A percentile compares a stretch with the other conserved stretches of the same genome.
phyloP scores from a whole-genome alignment of 495 filamentous ascomycete genomes.

The Tuber aestivum region DNA sequence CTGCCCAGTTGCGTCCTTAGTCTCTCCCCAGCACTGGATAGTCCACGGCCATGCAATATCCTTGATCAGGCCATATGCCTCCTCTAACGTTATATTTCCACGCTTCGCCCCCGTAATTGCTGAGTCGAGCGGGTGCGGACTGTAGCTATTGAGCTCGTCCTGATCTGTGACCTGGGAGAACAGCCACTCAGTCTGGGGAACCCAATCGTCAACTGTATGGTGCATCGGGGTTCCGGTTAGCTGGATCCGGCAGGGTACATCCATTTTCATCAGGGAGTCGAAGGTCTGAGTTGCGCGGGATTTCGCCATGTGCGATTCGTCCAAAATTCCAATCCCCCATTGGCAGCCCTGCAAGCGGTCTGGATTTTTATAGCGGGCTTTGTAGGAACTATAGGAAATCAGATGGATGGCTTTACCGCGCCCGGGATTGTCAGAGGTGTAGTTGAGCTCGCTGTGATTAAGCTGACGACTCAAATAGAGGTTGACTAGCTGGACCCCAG shows the following conservation, averaged over 20 bases:
- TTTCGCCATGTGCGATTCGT: conserved; percentile 1
- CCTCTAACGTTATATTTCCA: conserved; percentile 7
- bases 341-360: not conserved
- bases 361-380: too few relatives aligned
- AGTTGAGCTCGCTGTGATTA: not conserved
- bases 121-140: not conserved
- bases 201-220: not conserved
- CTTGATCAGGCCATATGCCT: not conserved
- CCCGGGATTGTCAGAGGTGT: too few relatives aligned
- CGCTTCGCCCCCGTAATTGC: not conserved
- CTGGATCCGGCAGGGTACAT: not conserved
- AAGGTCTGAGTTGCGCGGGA: not conserved
- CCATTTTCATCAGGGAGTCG: not conserved
- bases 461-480: not conserved
- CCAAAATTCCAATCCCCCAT: not conserved
- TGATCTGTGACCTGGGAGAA: too few relatives aligned
- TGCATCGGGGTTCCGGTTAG: not conserved
- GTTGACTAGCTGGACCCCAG: not conserved
- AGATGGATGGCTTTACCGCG: too few relatives aligned
- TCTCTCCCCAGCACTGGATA: conserved; percentile 2
- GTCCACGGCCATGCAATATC: conserved; percentile 4
- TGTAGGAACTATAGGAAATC: not conserved
- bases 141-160: too few relatives aligned
- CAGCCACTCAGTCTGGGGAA: conserved; percentile 1
- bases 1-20: not conserved